Evolutionary conservation across 2,329 filamentous ascomycete species (phyloP), one percentile per base, ranked within the genome.

Genomic region (Xylariaceae sp.): DNA sequence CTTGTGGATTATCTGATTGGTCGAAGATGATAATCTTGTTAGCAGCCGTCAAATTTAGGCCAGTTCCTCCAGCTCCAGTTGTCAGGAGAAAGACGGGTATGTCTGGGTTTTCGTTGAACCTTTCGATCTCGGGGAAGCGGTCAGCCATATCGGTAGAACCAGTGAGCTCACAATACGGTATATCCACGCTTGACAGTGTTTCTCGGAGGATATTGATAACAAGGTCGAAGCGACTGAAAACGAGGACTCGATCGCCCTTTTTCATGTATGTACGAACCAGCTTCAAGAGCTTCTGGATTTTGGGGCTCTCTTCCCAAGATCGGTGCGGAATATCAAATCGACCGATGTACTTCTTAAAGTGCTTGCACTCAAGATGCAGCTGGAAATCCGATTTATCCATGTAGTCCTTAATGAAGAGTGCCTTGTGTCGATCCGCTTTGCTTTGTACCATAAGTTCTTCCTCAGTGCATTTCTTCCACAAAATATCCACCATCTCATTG

Each of bases 1-100:
- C 92, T 63, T 98, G 93, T 0, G 93, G 93, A 58, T 98, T 98
- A 70, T 96, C 95, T n/a, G 85, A 88, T 53, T 87, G 86, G 67
- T 98, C 93, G 64, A 97, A 96, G 60, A 98, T 93, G 67, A 98
- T 82, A 56, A 98, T 92, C 68, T 96, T 97, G 72, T 97, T 97
- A 4, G 93, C 93, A 27, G 86, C 88, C 6, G 92, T 93, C 44
- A 98, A 71, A 66, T 98, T 98, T 71, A 98, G 94, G 33, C 93
- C 93, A 0, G 92, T 93, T n/a, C 93, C 93, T 42, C 93, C 93
- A 0, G 92, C 91, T 49, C 90, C 92, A 0, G 93, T 98, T 1
- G 88, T 93, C 5, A 98, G 79, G 54, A 98, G 78, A 66, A 98
- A 98, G 1, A 94, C 90, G 0, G 90, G 85, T 42, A 97, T 95